Percentiles rank a stretch among this genome's conserved stretches.
Evolutionary conservation across 805 yeast species (phyloP).

Genomic region (Blastobotrys americana): DNA sequence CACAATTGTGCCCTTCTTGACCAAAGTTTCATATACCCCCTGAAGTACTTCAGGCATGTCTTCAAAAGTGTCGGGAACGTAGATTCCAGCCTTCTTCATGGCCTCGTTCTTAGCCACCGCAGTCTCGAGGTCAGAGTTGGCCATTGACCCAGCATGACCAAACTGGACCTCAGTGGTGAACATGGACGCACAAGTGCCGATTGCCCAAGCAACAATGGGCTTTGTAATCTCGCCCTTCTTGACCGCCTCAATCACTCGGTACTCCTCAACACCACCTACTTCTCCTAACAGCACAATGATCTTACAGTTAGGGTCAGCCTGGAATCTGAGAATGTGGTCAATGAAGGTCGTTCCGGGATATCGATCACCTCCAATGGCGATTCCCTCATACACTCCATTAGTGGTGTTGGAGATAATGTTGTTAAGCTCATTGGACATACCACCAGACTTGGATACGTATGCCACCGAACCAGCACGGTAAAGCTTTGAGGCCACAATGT

Average conservation of each 20-base stretch:
- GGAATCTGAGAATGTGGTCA: constrained; percentile 58
- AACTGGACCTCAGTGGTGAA: constrained; percentile 54
- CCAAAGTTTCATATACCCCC: constrained; percentile 72
- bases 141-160: constrained; percentile 68
- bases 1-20: constrained; percentile 32
- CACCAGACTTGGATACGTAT: constrained; percentile 43
- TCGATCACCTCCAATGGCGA: constrained; percentile 69
- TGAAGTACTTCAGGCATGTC: constrained; percentile 36
- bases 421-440: constrained; percentile 43
- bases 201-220: constrained; percentile 67
- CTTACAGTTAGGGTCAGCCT: constrained; percentile 58
- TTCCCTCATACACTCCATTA: constrained; percentile 47
- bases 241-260: constrained; percentile 62
- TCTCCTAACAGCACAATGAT: constrained; percentile 61
- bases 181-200: constrained; percentile 66
- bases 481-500: constrained; percentile 41
- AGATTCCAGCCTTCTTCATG: constrained; percentile 89
- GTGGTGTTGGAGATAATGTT: constrained; percentile 40
- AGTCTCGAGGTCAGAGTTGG: constrained; percentile 63
- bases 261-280: constrained; percentile 69
- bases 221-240: constrained; percentile 55
- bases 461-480: constrained; percentile 44
- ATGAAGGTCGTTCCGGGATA: constrained; percentile 68
- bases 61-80: constrained; percentile 71
- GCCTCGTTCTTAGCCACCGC: constrained; percentile 61